Evolutionary conservation across 306 rosid species (phyloP), one percentile per base, ranked within the genome.

Genomic region (Oxytropis ochrocephala): DNA sequence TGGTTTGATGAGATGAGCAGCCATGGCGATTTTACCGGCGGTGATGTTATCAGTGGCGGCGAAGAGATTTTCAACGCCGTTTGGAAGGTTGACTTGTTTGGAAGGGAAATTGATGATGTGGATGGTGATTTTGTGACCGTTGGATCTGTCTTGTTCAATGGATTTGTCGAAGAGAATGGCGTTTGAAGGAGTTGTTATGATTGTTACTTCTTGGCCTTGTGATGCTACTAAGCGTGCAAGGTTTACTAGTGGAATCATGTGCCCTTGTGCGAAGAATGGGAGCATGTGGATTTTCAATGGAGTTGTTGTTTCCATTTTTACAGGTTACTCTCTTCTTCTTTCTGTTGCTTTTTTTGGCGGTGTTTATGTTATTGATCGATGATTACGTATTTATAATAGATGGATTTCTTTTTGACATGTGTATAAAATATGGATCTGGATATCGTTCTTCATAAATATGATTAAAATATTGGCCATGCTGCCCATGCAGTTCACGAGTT

Each of bases 261-360:
- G 84, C 0, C 84, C 87, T 1, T 63, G 84, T 2, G 75, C 50
- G 2, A 79, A 51, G 71, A 67, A 79, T 2, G 87, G 87, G 4
- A 83, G 76, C 43, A 83, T 49, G 80, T 72, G 67, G 19, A 83
- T 51, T 48, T 63, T 62, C n/a, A 73, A 6, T 3, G 78, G 12
- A 2, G 29, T 4, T 3, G 17, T 42, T 51, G 3, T 35, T 11
- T 24, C 60, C 68, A 71, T 71, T 33, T 49, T 50, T 0, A 8
- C 30, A 3, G 1, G 43, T 38, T 38, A 2, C 9, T 38, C 10
- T 36, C 11, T 7, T 16, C 13, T 14, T 8, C 2, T 5, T 8
- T 18, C 9, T 14, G 10, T 44, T 9, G 11, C 9, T 38, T 38
- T 38, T 4, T 38, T 9, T 38, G 10, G 43, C 11, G 8, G 42